A percentile compares a stretch with the other conserved stretches of the same genome.
phyloP scores from a whole-genome alignment of 2,329 filamentous ascomycete genomes.

The Alternaria sp. region DNA sequence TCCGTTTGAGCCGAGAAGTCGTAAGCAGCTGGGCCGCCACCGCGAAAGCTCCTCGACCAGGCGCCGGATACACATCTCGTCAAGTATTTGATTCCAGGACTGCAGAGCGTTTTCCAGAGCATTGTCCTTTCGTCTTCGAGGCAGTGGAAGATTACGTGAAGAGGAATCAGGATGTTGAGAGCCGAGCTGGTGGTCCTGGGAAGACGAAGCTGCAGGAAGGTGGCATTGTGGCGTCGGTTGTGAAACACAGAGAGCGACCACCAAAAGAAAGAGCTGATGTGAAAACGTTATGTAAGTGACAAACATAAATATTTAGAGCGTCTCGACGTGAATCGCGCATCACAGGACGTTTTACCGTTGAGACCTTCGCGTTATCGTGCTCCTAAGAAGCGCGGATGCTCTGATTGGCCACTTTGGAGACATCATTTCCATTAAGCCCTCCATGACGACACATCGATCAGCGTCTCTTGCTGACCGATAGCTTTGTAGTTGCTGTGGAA shows the following conservation, averaged over 20 bases:
- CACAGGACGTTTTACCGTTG: neutral
- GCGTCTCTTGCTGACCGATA: neutral
- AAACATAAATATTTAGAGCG: neutral
- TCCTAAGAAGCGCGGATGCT: neutral
- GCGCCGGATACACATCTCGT: slow-evolving; percentile 2
- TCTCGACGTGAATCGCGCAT: neutral
- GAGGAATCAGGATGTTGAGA: neutral
- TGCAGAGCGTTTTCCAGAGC: neutral
- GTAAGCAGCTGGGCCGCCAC: neutral
- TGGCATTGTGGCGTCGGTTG: neutral
- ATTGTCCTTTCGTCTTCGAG: neutral
- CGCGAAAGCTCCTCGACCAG: slow-evolving; percentile 5
- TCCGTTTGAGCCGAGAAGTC: neutral
- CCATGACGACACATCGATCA: neutral
- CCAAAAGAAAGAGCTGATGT: neutral
- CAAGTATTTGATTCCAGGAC: slow-evolving; percentile 6
- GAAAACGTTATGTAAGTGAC: neutral
- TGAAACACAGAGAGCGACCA: neutral
- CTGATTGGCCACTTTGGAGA: neutral
- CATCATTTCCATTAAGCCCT: neutral
- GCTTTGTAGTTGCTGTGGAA: slow-evolving; percentile 6
- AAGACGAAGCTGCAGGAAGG: neutral
- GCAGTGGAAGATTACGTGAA: neutral
- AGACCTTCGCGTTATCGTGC: neutral
- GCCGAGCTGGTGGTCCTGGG: no score